phyloP scores from a whole-genome alignment of 495 filamentous ascomycete species.

The Podospora didyma region DNA sequence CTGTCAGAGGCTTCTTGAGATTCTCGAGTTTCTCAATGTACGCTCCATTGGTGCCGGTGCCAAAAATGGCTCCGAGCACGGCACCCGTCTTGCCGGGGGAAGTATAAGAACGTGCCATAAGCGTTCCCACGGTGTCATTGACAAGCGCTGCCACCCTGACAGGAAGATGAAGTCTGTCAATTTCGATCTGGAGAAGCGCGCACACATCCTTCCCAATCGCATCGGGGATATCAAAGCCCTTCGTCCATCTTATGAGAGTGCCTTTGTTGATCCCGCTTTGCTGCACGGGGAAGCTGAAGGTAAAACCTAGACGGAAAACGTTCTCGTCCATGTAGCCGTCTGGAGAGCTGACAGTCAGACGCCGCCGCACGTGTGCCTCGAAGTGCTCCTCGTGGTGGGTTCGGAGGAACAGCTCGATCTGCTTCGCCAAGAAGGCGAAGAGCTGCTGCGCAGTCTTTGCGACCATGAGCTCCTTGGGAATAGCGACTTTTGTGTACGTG shows the following conservation, averaged over 20 bases:
- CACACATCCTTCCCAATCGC: conserved; percentile 94
- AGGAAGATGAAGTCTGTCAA: conserved; percentile 80
- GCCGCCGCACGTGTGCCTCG: conserved; percentile 59
- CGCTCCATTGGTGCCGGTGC: conserved; percentile 92
- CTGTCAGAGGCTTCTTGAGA: conserved; percentile 60
- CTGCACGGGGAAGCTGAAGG: conserved; percentile 95
- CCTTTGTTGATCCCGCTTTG: conserved; percentile 93
- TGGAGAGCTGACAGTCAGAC: conserved; percentile 48
- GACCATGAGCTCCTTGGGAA: conserved; percentile 85
- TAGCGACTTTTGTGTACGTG: conserved; percentile 85
- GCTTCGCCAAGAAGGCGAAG: conserved; percentile 87
- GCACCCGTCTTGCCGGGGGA: conserved; percentile 84
- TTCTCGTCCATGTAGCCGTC: conserved; percentile 60
- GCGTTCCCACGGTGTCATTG: conserved; percentile 94
- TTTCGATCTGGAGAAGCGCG: conserved; percentile 80
- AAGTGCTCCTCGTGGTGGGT: conserved; percentile 90
- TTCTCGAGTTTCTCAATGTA: conserved; percentile 76
- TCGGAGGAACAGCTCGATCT: conserved; percentile 83
- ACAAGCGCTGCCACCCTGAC: conserved; percentile 92
- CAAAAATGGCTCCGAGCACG: conserved; percentile 87
- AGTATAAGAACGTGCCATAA: conserved; percentile 96
- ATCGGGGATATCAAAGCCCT: conserved; percentile 94
- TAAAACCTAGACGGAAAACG: conserved; percentile 89
- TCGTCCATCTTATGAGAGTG: conserved; percentile 92
- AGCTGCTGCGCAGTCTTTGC: conserved; percentile 82